Percentiles rank a stretch among this genome's conserved stretches.
These are phyloP conservation scores for Nicotiana otophora DNA, from an alignment of 257 asterid genomes.

Conservation along the genomic window DNA sequence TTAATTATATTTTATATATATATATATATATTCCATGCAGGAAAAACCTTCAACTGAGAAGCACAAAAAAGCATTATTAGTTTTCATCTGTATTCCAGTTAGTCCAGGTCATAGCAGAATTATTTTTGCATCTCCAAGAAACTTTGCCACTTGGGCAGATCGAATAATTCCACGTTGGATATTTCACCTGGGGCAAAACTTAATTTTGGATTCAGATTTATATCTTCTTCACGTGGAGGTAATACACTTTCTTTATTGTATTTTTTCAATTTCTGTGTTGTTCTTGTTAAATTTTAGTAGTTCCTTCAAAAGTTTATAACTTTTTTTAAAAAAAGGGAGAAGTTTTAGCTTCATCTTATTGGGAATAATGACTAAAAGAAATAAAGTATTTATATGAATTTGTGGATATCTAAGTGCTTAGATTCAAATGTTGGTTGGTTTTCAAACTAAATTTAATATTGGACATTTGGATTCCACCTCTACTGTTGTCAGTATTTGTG, in stretches of 20 bases:
- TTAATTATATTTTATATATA: slow-evolving; percentile 1
- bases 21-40: slow-evolving; percentile 31
- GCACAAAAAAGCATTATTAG: slow-evolving; percentile 37
- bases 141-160: slow-evolving; percentile 61
- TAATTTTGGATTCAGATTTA: slow-evolving; percentile 70
- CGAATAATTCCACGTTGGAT: slow-evolving; percentile 65
- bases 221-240: slow-evolving; percentile 80
- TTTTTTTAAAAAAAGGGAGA: not conserved
- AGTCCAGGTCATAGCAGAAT: slow-evolving; percentile 78
- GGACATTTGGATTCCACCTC: not conserved
- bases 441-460: not conserved
- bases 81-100: slow-evolving; percentile 72
- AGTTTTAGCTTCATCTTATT: not conserved
- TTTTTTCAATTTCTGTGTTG: not conserved
- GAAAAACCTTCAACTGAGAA: slow-evolving; percentile 20
- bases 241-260: not conserved
- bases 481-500: not conserved
- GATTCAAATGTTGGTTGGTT: not conserved
- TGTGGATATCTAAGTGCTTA: not conserved
- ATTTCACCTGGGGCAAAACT: slow-evolving; percentile 60
- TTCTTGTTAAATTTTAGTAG: not conserved
- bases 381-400: too few species aligned
- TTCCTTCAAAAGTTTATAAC: not conserved
- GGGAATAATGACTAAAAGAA: not conserved
- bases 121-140: slow-evolving; percentile 62